These are phyloP conservation scores for Penicillium paradoxum DNA, from an alignment of 495 filamentous ascomycete genomes.

Conservation along the genomic window DNA sequence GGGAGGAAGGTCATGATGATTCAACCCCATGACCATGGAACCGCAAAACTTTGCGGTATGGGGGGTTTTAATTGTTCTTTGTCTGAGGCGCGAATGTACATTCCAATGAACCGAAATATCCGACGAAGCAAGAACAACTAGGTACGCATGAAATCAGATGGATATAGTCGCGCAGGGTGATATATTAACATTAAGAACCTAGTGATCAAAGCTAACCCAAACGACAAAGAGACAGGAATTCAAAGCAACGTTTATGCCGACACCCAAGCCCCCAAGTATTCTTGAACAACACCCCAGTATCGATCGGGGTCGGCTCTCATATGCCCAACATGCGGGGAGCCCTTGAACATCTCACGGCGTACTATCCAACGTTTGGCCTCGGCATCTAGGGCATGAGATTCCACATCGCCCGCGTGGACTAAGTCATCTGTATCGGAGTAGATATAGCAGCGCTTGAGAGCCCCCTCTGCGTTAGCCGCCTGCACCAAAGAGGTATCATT, in stretches of 20 bases:
- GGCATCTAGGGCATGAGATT: slow-evolving; percentile 38
- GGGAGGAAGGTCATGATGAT: slow-evolving; percentile 1
- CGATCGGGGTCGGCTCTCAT: slow-evolving; percentile 38
- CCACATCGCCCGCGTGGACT: slow-evolving; percentile 34
- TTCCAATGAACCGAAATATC: not conserved
- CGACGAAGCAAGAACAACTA: no score
- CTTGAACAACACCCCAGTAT: slow-evolving; percentile 40
- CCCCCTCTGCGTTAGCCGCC: slow-evolving; percentile 13
- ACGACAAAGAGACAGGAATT: not conserved
- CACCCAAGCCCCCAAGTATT: slow-evolving; percentile 15
- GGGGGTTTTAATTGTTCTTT: no score
- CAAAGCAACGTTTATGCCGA: not conserved
- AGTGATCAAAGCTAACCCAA: not conserved
- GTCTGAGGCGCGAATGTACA: not conserved
- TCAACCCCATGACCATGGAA: not conserved
- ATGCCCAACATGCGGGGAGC: slow-evolving; percentile 42
- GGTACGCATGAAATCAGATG: not conserved
- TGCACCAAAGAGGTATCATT: slow-evolving; percentile 29
- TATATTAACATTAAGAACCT: not conserved
- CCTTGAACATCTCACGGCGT: slow-evolving; percentile 34
- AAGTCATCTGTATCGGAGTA: slow-evolving; percentile 44
- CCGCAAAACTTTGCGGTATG: not conserved
- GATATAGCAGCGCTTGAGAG: slow-evolving; percentile 35
- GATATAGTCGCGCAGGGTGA: not conserved
- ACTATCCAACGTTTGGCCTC: slow-evolving; percentile 34